Percentiles rank a stretch among this genome's conserved stretches.
These are phyloP conservation scores for Hortaea werneckii DNA, from an alignment of 2,329 filamentous ascomycete genomes.

Conservation along the genomic window DNA sequence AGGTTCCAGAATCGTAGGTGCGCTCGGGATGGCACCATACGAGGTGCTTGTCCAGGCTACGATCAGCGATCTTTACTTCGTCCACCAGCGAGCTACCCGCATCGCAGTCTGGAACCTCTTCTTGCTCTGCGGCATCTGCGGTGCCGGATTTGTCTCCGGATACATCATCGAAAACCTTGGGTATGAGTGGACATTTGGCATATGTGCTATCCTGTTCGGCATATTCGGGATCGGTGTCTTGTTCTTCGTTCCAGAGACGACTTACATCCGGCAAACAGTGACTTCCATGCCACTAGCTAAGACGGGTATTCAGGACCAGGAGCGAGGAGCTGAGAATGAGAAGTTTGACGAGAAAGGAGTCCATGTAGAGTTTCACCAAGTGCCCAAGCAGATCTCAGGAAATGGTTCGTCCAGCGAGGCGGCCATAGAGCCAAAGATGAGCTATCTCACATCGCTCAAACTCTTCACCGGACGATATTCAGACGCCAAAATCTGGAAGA, in stretches of 20 bases:
- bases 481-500: constrained; percentile 24
- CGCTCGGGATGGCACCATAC: constrained; percentile 42
- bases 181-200: constrained; percentile 32
- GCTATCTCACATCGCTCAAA: constrained; percentile 19
- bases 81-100: constrained; percentile 31
- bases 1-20: constrained; percentile 37
- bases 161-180: constrained; percentile 33
- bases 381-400: constrained; percentile 7
- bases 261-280: constrained; percentile 12
- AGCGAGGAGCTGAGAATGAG: constrained; percentile 10
- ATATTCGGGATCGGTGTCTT: constrained; percentile 21
- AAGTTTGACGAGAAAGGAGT: constrained; percentile 8
- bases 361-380: constrained; percentile 9
- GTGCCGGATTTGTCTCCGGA: constrained; percentile 29
- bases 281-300: constrained; percentile 5
- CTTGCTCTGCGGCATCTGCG: constrained; percentile 29
- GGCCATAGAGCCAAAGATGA: constrained; percentile 15
- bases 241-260: constrained; percentile 24
- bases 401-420: constrained; percentile 8
- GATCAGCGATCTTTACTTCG: constrained; percentile 33
- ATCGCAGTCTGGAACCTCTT: constrained; percentile 33
- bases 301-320: constrained; percentile 7
- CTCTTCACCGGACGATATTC: constrained; percentile 26
- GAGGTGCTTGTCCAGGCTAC: constrained; percentile 44
- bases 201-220: constrained; percentile 30